These are phyloP conservation scores for Penicillium oxalicum DNA, from an alignment of 2,329 filamentous ascomycete genomes.

Conservation along the genomic window DNA sequence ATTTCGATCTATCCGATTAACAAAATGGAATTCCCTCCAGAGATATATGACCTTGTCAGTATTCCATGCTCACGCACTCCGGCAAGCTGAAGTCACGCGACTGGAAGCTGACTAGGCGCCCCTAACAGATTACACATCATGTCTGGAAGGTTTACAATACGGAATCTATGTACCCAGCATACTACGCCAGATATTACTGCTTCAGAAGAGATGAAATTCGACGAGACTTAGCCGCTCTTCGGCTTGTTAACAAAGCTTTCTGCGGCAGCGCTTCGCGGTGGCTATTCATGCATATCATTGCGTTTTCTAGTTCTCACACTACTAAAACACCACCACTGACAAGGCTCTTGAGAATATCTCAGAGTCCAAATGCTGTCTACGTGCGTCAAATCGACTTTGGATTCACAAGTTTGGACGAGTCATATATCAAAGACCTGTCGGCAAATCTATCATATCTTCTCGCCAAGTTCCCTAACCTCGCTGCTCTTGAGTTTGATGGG, in stretches of 20 bases:
- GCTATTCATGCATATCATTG: slow-evolving; percentile 1
- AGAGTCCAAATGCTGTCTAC: not conserved
- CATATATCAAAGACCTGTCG: not conserved
- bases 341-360: not conserved
- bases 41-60: not conserved
- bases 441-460: not conserved
- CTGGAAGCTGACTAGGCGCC: not conserved
- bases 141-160: not conserved
- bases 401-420: not conserved
- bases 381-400: slow-evolving; percentile 1
- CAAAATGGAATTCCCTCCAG: not conserved
- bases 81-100: not conserved
- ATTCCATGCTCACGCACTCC: not conserved
- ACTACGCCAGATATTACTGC: not conserved
- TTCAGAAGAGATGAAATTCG: not conserved
- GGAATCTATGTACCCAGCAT: not conserved
- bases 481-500: not conserved
- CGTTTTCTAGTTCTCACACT: not conserved
- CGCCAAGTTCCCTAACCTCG: not conserved
- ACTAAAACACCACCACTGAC: not conserved
- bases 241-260: not conserved
- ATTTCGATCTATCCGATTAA: not conserved
- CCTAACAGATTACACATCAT: not conserved
- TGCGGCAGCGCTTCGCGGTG: not conserved
- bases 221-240: not conserved